These are phyloP conservation scores for Aplosporella prunicola DNA, from an alignment of 2,329 filamentous ascomycete species.

Conservation along the genomic window DNA sequence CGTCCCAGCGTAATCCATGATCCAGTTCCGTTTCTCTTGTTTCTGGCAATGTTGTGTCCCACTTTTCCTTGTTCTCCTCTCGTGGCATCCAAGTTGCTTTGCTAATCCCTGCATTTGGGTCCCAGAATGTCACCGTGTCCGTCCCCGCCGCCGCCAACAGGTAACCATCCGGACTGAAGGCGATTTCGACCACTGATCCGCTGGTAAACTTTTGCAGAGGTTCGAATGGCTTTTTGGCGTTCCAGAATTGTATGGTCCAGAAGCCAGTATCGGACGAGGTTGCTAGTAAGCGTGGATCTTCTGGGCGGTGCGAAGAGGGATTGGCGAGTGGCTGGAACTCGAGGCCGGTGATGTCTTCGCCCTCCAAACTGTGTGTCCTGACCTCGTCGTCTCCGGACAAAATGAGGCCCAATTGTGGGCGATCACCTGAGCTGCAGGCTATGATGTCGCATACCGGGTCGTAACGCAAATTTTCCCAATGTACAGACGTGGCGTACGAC, in stretches of 20 bases:
- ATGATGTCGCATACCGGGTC: constrained; percentile 33
- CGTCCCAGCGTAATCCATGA: constrained; percentile 27
- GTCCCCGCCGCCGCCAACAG: constrained; percentile 36
- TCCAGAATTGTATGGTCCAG: constrained; percentile 29
- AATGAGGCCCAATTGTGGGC: constrained; percentile 26
- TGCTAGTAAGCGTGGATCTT: constrained; percentile 26
- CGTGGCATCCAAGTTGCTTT: constrained; percentile 26
- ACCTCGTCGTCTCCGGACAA: constrained; percentile 25
- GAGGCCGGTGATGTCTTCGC: constrained; percentile 30
- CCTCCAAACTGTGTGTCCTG: constrained; percentile 22
- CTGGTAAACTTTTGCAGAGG: constrained; percentile 22
- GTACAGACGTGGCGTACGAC: constrained; percentile 23
- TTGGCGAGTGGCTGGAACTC: constrained; percentile 28
- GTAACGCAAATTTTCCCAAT: constrained; percentile 31
- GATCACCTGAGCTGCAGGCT: constrained; percentile 20
- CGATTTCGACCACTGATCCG: constrained; percentile 30
- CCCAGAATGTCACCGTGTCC: constrained; percentile 38
- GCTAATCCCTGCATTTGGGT: constrained; percentile 25
- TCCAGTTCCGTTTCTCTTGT: constrained; percentile 25
- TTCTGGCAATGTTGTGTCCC: constrained; percentile 11
- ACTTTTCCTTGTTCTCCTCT: constrained; percentile 12
- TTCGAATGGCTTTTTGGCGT: constrained; percentile 27
- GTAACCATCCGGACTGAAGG: constrained; percentile 35
- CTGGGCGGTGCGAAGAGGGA: constrained; percentile 12
- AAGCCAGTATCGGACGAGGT: constrained; percentile 33